phyloP scores from a whole-genome alignment of 2,329 filamentous ascomycete species.

The Chlorencoelia australis region DNA sequence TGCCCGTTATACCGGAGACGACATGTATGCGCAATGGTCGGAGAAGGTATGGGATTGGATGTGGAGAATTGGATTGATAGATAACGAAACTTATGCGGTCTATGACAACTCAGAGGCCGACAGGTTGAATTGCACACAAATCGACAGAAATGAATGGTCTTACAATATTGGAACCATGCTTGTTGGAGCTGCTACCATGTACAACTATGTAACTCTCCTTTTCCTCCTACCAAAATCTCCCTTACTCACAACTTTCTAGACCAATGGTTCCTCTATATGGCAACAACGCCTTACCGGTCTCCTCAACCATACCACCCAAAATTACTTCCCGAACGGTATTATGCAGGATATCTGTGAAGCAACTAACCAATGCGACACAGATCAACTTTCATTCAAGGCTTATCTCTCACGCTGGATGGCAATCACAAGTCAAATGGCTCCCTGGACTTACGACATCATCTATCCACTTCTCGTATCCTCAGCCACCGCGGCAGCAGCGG shows the following conservation, averaged over 20 bases:
- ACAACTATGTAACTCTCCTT: conserved; percentile 33
- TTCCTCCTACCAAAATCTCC: background rate
- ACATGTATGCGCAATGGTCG: conserved; percentile 67
- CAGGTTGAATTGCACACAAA: conserved; percentile 42
- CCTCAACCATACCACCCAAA: conserved; percentile 25
- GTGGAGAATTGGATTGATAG: conserved; percentile 43
- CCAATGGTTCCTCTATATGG: conserved; percentile 27
- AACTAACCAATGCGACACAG: conserved; percentile 46
- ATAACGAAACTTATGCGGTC: conserved; percentile 38
- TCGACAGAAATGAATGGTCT: conserved; percentile 53
- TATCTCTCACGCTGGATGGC: conserved; percentile 53
- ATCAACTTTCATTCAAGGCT: conserved; percentile 55
- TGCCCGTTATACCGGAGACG: conserved; percentile 67
- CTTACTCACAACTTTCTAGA: conserved; percentile 28
- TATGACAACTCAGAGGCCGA: conserved; percentile 47
- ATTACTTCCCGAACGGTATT: conserved; percentile 27
- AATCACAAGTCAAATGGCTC: conserved; percentile 45
- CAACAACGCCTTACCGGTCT: conserved; percentile 24
- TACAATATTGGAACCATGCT: conserved; percentile 60
- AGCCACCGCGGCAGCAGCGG: conserved; percentile 49
- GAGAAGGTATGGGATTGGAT: conserved; percentile 63
- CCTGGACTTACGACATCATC: conserved; percentile 41
- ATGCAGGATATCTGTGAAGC: conserved; percentile 55
- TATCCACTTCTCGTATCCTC: conserved; percentile 42
- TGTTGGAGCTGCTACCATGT: conserved; percentile 40